phyloP scores from a whole-genome alignment of 176 grass and related monocot species.

The Poa pratensis region DNA sequence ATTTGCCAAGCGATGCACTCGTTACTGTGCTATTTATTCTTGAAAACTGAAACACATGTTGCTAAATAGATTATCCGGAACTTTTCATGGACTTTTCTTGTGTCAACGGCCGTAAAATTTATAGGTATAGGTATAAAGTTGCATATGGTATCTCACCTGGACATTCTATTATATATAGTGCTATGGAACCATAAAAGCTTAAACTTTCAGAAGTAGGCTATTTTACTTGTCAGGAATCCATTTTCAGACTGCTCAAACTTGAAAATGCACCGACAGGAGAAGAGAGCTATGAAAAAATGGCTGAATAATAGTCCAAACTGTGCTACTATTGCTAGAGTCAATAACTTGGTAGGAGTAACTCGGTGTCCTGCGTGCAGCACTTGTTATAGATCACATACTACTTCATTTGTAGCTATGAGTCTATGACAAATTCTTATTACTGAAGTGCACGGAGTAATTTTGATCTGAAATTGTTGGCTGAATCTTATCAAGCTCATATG shows the following conservation, averaged over 20 bases:
- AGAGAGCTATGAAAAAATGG: neutral
- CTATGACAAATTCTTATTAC: neutral
- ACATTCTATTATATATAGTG: neutral
- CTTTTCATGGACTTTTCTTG: neutral
- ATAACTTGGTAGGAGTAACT: neutral
- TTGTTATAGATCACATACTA: neutral
- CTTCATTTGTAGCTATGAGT: neutral
- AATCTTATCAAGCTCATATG: neutral
- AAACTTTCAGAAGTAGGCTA: neutral
- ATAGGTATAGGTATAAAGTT: neutral
- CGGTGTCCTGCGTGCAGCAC: neutral
- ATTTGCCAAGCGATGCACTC: neutral
- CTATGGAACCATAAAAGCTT: neutral
- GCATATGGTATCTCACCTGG: neutral
- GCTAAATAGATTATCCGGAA: slow-evolving; percentile 7
- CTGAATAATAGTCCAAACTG: neutral
- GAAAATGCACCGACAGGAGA: slow-evolving; percentile 11
- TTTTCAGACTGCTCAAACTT: slow-evolving; percentile 9
- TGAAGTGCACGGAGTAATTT: neutral
- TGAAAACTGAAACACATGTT: neutral
- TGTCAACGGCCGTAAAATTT: neutral
- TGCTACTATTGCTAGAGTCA: neutral
- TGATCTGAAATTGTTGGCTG: neutral
- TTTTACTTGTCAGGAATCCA: neutral
- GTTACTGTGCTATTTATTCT: slow-evolving; percentile 11